Evolutionary conservation across 805 yeast genomes (phyloP).

Genomic region (Metahyphopichia silvanorum): DNA sequence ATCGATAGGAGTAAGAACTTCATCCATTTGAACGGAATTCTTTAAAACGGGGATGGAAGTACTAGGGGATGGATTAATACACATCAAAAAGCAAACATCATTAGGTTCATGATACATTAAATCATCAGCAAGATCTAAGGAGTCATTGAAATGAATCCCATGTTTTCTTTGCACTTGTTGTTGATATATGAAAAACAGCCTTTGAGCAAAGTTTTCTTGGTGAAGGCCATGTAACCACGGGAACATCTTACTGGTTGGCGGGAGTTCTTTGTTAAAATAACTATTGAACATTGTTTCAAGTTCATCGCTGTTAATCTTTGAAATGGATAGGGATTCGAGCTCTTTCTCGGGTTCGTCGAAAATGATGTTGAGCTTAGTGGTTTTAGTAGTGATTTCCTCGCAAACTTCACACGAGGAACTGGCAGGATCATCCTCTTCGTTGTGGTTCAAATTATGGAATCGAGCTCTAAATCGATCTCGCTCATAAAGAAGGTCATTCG

Average conservation of each 20-base stretch:
- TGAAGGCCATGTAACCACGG: slow-evolving; percentile 91
- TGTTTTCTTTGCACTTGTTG: slow-evolving; percentile 18
- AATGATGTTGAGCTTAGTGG: slow-evolving; percentile 28
- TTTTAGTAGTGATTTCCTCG: slow-evolving; percentile 33
- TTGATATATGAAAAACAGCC: slow-evolving; percentile 40
- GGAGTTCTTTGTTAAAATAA: slow-evolving; percentile 43
- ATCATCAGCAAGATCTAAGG: slow-evolving; percentile 2
- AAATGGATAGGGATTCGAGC: slow-evolving; percentile 12
- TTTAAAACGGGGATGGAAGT: slow-evolving; percentile 30
- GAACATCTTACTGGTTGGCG: slow-evolving; percentile 66
- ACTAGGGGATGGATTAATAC: slow-evolving; percentile 18
- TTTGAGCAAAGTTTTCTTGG: slow-evolving; percentile 51
- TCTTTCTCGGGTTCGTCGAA: slow-evolving; percentile 4
- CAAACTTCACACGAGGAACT: slow-evolving; percentile 27
- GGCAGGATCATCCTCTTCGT: slow-evolving; percentile 3
- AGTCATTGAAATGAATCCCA: background rate
- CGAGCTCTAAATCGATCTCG: slow-evolving; percentile 41
- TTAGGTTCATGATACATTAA: slow-evolving; percentile 18
- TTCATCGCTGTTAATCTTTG: slow-evolving; percentile 11
- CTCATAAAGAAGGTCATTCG: slow-evolving; percentile 37
- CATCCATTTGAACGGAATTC: slow-evolving; percentile 53
- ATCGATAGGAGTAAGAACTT: slow-evolving; percentile 50
- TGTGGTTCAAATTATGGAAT: slow-evolving; percentile 27
- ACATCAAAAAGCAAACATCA: slow-evolving; percentile 38
- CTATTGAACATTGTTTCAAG: slow-evolving; percentile 23